phyloP scores from a whole-genome alignment of 768 basidiomycete genomes.

The Cytidiella melzeri region DNA sequence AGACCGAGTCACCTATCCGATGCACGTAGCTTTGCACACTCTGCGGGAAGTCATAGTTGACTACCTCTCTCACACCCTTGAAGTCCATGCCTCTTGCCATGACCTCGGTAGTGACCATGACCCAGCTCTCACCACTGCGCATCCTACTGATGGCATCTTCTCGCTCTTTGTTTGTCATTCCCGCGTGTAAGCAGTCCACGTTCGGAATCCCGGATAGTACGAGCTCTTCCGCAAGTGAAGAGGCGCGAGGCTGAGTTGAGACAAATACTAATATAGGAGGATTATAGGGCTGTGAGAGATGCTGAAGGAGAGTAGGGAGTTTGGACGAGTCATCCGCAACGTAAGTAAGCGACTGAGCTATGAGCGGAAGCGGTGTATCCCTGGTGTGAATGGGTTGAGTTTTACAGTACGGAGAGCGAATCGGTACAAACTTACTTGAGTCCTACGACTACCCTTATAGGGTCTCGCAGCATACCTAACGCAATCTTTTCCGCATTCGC shows the following conservation, averaged over 20 bases:
- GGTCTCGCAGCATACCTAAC: constrained; percentile 76
- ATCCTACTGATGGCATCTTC: constrained; percentile 82
- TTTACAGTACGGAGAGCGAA: background rate
- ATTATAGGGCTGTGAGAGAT: constrained; percentile 77
- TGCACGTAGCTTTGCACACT: constrained; percentile 95
- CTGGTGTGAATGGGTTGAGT: constrained; percentile 36
- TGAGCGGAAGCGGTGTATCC: constrained; percentile 91
- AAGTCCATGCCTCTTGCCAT: constrained; percentile 99
- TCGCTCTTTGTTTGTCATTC: constrained; percentile 80
- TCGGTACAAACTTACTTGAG: constrained; percentile 64
- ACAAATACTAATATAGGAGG: constrained; percentile 92
- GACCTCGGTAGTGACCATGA: constrained; percentile 93
- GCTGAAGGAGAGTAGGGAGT: constrained; percentile 76
- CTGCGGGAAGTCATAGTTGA: constrained; percentile 97
- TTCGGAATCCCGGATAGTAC: constrained; percentile 71
- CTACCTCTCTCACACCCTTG: constrained; percentile 86
- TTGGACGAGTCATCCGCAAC: constrained; percentile 95
- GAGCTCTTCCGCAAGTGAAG: constrained; percentile 77
- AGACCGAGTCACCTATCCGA: constrained; percentile 62
- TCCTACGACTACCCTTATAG: constrained; percentile 93
- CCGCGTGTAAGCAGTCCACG: constrained; percentile 89
- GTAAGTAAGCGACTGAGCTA: constrained; percentile 82
- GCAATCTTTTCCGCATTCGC: constrained; percentile 83
- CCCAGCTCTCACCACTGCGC: constrained; percentile 88
- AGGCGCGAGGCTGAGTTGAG: constrained; percentile 79